Conservation (phyloP, 2,329 filamentous ascomycete genomes). For the Alternaria postmessia region DNA sequence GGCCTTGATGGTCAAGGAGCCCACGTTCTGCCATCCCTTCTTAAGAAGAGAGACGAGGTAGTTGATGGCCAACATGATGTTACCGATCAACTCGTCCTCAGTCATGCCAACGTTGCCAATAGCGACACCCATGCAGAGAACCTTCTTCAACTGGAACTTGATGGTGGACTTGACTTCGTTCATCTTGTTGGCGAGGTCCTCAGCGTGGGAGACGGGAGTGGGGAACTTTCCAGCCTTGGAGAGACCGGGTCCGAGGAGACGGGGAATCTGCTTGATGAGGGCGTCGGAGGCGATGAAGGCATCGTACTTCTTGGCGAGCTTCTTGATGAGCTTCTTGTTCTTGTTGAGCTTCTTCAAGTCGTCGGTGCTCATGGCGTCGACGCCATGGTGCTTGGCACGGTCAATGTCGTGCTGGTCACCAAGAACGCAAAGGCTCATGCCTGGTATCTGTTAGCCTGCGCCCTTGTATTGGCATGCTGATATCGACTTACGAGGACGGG, state of each 20-base stretch:
- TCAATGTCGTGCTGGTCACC: slow-evolving; percentile 98
- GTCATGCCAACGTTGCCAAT: slow-evolving; percentile 99
- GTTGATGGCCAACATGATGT: slow-evolving; percentile 99
- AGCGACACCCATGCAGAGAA: slow-evolving; percentile 99
- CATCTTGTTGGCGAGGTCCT: slow-evolving; percentile 94
- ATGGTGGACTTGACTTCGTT: slow-evolving; percentile 99
- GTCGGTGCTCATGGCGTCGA: slow-evolving; percentile 97
- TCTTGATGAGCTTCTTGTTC: slow-evolving; percentile 99
- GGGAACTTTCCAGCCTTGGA: slow-evolving; percentile 96
- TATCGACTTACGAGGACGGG: slow-evolving; percentile 65
- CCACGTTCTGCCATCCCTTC: slow-evolving; percentile 99
- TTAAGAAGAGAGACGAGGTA: slow-evolving; percentile 99
- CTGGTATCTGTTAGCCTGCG: slow-evolving; percentile 21
- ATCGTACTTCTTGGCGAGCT: slow-evolving; percentile 99
- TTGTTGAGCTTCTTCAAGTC: slow-evolving; percentile 99
- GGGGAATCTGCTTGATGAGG: slow-evolving; percentile 99
- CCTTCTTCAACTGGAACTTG: slow-evolving; percentile 99
- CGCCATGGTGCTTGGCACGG: slow-evolving; percentile 98
- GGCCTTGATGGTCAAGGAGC: slow-evolving; percentile 99
- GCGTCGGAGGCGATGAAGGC: slow-evolving; percentile 97
- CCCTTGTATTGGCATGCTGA: not conserved
- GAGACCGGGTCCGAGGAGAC: slow-evolving; percentile 83
- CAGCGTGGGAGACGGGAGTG: slow-evolving; percentile 94
- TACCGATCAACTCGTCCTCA: slow-evolving; percentile 92
- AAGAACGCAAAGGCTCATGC: slow-evolving; percentile 69